phyloP scores from a whole-genome alignment of 2,329 filamentous ascomycete genomes.

The Aspergillus sp. region DNA sequence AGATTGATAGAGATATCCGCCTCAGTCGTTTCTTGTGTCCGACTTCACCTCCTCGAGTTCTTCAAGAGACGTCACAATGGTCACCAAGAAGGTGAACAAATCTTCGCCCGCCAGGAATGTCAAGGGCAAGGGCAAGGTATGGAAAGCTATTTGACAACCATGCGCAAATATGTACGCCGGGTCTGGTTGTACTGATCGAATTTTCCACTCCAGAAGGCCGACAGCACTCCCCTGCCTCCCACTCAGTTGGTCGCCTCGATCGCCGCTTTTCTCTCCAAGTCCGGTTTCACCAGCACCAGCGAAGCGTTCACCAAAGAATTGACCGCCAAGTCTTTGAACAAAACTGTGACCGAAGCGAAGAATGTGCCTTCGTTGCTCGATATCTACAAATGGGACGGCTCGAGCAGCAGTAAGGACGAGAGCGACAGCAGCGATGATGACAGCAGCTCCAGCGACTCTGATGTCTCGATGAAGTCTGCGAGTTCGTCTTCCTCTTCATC shows the following conservation, averaged over 20 bases:
- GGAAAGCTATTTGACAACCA: conserved; percentile 6
- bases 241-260: conserved; percentile 65
- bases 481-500: conserved; percentile 31
- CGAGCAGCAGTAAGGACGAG: conserved; percentile 20
- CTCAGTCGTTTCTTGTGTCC: neutral
- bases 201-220: conserved; percentile 18
- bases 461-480: conserved; percentile 39
- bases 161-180: neutral
- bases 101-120: conserved; percentile 19
- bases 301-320: conserved; percentile 63
- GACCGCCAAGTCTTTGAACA: conserved; percentile 27
- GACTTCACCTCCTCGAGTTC: conserved; percentile 1
- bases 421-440: conserved; percentile 23
- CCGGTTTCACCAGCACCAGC: conserved; percentile 62
- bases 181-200: neutral
- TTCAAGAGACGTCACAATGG: conserved; percentile 25
- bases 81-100: conserved; percentile 22
- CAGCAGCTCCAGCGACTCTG: conserved; percentile 38
- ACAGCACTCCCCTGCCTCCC: conserved; percentile 44
- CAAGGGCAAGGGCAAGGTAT: conserved; percentile 24
- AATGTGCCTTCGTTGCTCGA: conserved; percentile 40
- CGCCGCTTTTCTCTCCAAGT: conserved; percentile 62
- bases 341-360: conserved; percentile 21
- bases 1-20: neutral
- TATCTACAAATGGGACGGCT: conserved; percentile 31